phyloP scores from a whole-genome alignment of 345 rosid species.

The Stellera chamaejasme region DNA sequence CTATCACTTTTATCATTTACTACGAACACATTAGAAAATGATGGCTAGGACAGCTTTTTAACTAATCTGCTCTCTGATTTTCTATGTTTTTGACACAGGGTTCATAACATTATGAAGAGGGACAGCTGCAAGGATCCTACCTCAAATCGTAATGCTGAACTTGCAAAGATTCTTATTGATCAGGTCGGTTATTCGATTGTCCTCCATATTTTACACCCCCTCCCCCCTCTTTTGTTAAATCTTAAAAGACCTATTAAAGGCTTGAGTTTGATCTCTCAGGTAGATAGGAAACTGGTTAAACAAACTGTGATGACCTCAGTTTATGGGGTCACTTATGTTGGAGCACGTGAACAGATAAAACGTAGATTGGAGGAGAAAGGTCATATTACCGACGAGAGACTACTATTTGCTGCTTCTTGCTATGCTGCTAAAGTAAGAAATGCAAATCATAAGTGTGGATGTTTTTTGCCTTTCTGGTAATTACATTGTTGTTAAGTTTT shows the following conservation, averaged over 20 bases:
- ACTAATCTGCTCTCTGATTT: too few relatives aligned
- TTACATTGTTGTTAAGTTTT: background rate
- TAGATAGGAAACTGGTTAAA: slow-evolving; percentile 86
- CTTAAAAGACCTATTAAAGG: background rate
- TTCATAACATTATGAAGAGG: slow-evolving; percentile 72
- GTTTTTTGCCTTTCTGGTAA: too few relatives aligned
- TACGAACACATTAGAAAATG: background rate
- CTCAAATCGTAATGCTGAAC: slow-evolving; percentile 54
- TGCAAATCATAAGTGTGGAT: background rate
- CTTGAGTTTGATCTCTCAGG: slow-evolving; percentile 44
- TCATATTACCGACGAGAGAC: slow-evolving; percentile 69
- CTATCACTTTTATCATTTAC: too few relatives aligned
- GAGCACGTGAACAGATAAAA: slow-evolving; percentile 97
- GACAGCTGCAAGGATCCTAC: slow-evolving; percentile 79
- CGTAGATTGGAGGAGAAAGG: slow-evolving; percentile 91
- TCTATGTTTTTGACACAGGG: slow-evolving; percentile 35
- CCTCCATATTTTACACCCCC: background rate
- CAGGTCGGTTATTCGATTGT: slow-evolving; percentile 45
- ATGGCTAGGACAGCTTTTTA: slow-evolving; percentile 1
- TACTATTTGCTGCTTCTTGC: slow-evolving; percentile 71
- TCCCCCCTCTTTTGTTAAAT: too few relatives aligned
- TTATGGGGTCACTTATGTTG: slow-evolving; percentile 95
- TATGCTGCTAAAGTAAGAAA: slow-evolving; percentile 87
- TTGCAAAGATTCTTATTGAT: slow-evolving; percentile 71
- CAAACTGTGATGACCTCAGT: slow-evolving; percentile 99